These are phyloP conservation scores for Salix exigua DNA, from an alignment of 345 rosid genomes.

Conservation along the genomic window DNA sequence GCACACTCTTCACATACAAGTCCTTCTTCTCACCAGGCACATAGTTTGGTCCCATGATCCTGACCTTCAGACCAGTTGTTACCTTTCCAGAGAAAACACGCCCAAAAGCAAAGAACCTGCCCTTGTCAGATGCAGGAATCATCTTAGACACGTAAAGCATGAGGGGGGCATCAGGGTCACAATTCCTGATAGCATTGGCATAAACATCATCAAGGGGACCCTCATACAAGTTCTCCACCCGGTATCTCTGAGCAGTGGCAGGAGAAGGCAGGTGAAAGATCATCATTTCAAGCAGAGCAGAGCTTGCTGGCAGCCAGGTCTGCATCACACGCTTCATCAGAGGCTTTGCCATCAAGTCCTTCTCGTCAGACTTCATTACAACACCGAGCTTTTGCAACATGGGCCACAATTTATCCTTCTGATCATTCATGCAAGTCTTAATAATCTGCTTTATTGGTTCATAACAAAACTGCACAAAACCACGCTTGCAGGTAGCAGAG, in stretches of 20 bases:
- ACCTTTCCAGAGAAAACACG: conserved; percentile 77
- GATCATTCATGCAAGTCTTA: conserved; percentile 75
- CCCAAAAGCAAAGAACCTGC: conserved; percentile 76
- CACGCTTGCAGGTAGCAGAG: conserved; percentile 67
- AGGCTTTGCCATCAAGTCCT: conserved; percentile 66
- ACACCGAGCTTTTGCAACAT: conserved; percentile 70
- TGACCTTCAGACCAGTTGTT: conserved; percentile 66
- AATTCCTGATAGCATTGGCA: conserved; percentile 64
- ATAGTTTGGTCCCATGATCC: conserved; percentile 84
- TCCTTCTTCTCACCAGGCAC: conserved; percentile 86
- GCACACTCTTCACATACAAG: conserved; percentile 55
- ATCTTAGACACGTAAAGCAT: conserved; percentile 88
- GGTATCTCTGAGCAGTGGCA: conserved; percentile 62
- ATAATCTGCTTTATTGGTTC: conserved; percentile 84
- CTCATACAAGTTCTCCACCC: conserved; percentile 85
- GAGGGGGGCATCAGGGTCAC: conserved; percentile 79
- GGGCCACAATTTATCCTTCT: conserved; percentile 84
- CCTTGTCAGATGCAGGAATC: conserved; percentile 89
- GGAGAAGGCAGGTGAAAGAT: conserved; percentile 78
- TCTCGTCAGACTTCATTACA: conserved; percentile 67
- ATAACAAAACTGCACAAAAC: conserved; percentile 83
- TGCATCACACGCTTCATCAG: conserved; percentile 94
- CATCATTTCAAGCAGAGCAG: conserved; percentile 82
- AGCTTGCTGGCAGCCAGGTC: conserved; percentile 82
- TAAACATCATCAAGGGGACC: conserved; percentile 76